Base-by-base conservation (phyloP, 257 asterid species). In the Capsicum baccatum region DNA sequence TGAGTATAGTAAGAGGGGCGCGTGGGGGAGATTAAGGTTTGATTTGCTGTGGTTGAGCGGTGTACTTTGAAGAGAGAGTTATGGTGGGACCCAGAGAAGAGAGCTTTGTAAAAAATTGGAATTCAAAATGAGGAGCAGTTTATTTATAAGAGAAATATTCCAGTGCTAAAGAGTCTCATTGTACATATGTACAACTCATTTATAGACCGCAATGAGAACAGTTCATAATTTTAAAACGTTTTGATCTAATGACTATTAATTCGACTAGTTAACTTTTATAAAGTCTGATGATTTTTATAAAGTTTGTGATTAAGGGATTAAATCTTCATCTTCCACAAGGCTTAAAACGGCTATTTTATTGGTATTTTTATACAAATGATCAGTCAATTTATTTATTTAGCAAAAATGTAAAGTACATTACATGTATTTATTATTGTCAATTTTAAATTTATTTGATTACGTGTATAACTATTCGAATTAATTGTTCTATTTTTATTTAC, bases 41-140 rank as follows among this genome's bases (percentile, higher is more conserved):
- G 83, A 86, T 67, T 83, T 86, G 87, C 82, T 82, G 89, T 59
- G 81, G 87, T 76, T 88, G 87, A 88, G 90, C 86, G 84, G 85
- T 86, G 90, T 81, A 84, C 68, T 82, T 63, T 86, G 83, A 56
- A 83, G 80, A 17, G 57, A 21, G 80, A 42, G 82, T 17, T 21
- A 8, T 8, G 35, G 86, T 85, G 88, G 90, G 87, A 79, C 66
- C 88, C 85, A 44, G 10, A 82, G 66, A 80, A 63, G 83, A 69
- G 35, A 71, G 80, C 60, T 70, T 85, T 69, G 55, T 58, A 59
- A 78, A 62, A 73, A 58, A 8, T 82, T 79, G 86, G 85, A 81
- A 87, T 82, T 87, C 80, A 55, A 81, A 85, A 67, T 50, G 33
- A 83, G 8, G 67, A 55, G 81, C 80, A 37, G 83, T 82, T 85